phyloP scores from a whole-genome alignment of 2,329 filamentous ascomycete genomes.

The Metarhizium album region DNA sequence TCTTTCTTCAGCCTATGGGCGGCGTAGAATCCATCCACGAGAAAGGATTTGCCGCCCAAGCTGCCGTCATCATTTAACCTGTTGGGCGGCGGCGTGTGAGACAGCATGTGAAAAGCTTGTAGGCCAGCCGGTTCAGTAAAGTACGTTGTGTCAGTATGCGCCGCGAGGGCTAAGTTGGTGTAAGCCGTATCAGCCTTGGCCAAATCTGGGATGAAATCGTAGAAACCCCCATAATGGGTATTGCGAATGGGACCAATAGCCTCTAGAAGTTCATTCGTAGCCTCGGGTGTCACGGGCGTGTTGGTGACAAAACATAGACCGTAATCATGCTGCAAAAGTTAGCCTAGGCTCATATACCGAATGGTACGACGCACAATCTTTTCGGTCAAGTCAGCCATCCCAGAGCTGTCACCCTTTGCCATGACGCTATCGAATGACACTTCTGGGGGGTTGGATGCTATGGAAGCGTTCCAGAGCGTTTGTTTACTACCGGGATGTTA shows the following conservation, averaged over 20 bases:
- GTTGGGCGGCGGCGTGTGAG: constrained; percentile 42
- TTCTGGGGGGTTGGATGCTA: constrained; percentile 39
- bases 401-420: constrained; percentile 31
- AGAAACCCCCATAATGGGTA: constrained; percentile 77
- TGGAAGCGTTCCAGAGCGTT: constrained; percentile 16
- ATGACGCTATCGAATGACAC: constrained; percentile 53
- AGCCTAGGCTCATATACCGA: neutral
- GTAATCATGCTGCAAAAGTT: constrained; percentile 40
- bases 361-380: constrained; percentile 44
- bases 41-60: constrained; percentile 63
- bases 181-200: constrained; percentile 86
- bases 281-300: constrained; percentile 55
- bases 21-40: constrained; percentile 78
- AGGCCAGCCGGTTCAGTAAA: constrained; percentile 87
- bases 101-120: constrained; percentile 86
- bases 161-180: constrained; percentile 69
- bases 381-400: constrained; percentile 50
- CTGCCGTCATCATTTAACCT: constrained; percentile 19
- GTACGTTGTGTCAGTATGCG: constrained; percentile 93
- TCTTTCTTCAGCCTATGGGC: constrained; percentile 48
- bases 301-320: constrained; percentile 71
- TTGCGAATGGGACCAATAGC: constrained; percentile 77
- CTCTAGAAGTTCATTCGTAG: constrained; percentile 65
- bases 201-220: constrained; percentile 82
- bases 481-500: neutral